Conservation (phyloP, 177 flowering plant genomes). For the Tripterygium wilfordii region DNA sequence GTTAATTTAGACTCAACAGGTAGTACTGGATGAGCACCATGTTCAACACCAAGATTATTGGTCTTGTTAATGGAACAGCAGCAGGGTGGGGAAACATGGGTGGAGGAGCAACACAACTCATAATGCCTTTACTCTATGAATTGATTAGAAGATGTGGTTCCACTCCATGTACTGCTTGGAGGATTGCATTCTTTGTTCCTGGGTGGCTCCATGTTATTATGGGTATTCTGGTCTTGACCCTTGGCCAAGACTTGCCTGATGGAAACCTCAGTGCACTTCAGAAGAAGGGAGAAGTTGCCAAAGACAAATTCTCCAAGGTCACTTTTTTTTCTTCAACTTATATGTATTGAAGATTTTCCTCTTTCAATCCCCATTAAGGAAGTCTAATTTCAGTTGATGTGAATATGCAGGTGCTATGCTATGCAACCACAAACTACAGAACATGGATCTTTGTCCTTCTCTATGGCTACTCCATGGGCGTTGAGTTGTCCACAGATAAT, state of each 20-base stretch:
- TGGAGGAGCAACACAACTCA: constrained; percentile 62
- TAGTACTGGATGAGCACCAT: constrained; percentile 82
- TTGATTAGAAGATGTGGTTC: constrained; percentile 30
- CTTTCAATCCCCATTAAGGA: neutral
- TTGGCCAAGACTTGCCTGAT: constrained; percentile 73
- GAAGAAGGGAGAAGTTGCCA: constrained; percentile 48
- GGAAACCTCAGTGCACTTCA: constrained; percentile 48
- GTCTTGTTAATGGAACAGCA: constrained; percentile 50
- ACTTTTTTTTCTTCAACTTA: neutral
- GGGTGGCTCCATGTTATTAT: constrained; percentile 48
- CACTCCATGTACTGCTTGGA: constrained; percentile 60
- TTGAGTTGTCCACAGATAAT: constrained; percentile 61
- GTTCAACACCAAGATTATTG: constrained; percentile 52
- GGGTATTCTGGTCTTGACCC: constrained; percentile 46
- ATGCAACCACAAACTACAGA: constrained; percentile 61
- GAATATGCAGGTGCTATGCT: constrained; percentile 40
- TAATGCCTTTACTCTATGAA: constrained; percentile 55
- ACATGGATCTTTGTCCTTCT: constrained; percentile 72
- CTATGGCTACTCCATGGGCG: constrained; percentile 77
- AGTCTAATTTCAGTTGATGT: neutral
- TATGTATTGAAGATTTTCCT: constrained; percentile 2
- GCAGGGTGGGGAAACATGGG: constrained; percentile 80
- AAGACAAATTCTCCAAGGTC: constrained; percentile 58
- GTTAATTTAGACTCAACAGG: too few species aligned
- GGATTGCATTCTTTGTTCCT: constrained; percentile 67